Evolutionary conservation across 192 early-diverging fungal genomes (phyloP), one percentile per base, ranked within the genome.

Genomic region (Haplosporangium gracile): DNA sequence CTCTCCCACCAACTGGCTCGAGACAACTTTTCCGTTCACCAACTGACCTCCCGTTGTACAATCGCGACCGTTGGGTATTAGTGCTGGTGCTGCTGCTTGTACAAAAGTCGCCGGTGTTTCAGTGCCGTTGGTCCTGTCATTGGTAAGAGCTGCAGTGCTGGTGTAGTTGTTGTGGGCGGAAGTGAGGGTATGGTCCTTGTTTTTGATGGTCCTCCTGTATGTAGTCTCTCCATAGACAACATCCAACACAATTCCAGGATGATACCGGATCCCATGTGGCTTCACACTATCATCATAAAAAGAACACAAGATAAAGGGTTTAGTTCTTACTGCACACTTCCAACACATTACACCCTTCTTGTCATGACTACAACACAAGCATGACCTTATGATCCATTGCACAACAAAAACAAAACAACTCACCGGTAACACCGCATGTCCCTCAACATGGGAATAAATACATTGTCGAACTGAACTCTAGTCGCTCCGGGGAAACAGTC

Each of bases 261-360:
- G 78, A 29, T 85, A 79, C 24, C 68, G 76, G 38, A 85, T 85
- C 29, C 83, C 83, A 47, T 85, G 83, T 4, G 83, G 83, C 39
- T 68, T 70, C 20, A 85, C 55, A 18, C 83, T 85, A 34, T 32
- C 1, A 29, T 32, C 26, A 65, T 26, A 65, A 32, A 32, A 29
- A 32, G 8, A 65, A 2, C 4, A 15, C n/a, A 32, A 65, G 1
- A 36, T 36, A 65, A 2, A 65, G 9, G 5, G 26, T 0, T 65
- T 32, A 65, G 60, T 32, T 65, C 11, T 4, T 32, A 63, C 29
- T 57, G 60, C 60, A 65, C n/a, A 60, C 5, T 65, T 29, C 26
- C 29, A 65, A 18, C 5, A 20, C 4, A 51, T 5, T 18, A 16
- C 49, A 51, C 49, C 20, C 18, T 51, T 51, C 49, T 16, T 1